Percentiles rank a stretch among this genome's conserved stretches.
Conservation (phyloP, 202 grass and related monocot genomes). For the Setaria viridis region DNA sequence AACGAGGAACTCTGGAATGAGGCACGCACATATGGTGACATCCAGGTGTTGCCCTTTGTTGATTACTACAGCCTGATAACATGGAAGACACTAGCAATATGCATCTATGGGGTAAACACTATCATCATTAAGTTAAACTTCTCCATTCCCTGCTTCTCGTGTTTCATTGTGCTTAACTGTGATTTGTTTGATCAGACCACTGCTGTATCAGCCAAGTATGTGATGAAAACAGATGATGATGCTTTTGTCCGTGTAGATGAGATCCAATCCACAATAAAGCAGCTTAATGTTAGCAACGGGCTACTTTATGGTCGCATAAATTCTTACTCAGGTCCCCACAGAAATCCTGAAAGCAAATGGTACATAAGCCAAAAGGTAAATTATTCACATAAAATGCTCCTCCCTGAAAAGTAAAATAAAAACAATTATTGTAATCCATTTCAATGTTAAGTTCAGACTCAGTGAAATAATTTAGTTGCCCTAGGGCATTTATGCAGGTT, state of each 20-base stretch:
- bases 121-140: conserved; percentile 32
- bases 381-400: conserved; percentile 21
- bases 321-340: conserved; percentile 75
- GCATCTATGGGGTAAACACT: conserved; percentile 86
- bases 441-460: conserved; percentile 2
- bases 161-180: conserved; percentile 24
- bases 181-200: conserved; percentile 58
- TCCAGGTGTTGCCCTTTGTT: conserved; percentile 89
- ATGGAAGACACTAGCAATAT: conserved; percentile 97
- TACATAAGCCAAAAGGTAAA: conserved; percentile 82
- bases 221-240: conserved; percentile 99
- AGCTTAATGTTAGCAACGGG: conserved; percentile 62
- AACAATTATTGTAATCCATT: neutral
- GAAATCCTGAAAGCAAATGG: conserved; percentile 95
- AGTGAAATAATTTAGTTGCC: conserved; percentile 19
- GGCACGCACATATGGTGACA: conserved; percentile 73
- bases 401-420: conserved; percentile 26
- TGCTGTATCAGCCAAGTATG: conserved; percentile 75
- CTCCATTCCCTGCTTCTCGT: conserved; percentile 11
- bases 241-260: conserved; percentile 94
- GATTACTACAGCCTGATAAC: conserved; percentile 99
- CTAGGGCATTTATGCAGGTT: neutral
- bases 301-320: conserved; percentile 91
- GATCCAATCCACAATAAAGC: conserved; percentile 67
- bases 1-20: conserved; percentile 95